Evolutionary conservation across 495 filamentous ascomycete species (phyloP).

Genomic region (Trypethelium eluteriae): DNA sequence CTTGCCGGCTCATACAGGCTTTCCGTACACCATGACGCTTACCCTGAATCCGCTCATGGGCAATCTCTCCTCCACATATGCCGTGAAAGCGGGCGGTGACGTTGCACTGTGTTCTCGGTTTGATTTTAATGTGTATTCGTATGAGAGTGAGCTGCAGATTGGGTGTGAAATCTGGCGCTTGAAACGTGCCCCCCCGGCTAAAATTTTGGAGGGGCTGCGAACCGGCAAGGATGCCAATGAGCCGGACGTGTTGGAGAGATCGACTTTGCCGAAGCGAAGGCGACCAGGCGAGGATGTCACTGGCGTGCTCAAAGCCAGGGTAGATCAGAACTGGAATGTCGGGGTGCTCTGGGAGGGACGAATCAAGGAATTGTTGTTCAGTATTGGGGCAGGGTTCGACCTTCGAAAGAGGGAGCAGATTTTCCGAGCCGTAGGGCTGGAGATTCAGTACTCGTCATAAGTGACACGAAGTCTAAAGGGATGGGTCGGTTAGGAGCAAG

Average conservation of each 20-base stretch:
- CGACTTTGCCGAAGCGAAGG: background rate
- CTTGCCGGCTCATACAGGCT: conserved; percentile 73
- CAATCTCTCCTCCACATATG: conserved; percentile 80
- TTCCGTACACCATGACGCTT: conserved; percentile 81
- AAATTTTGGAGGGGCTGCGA: conserved; percentile 27
- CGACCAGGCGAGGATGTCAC: conserved; percentile 55
- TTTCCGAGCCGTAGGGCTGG: conserved; percentile 70
- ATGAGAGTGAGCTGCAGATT: conserved; percentile 85
- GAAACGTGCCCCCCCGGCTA: conserved; percentile 35
- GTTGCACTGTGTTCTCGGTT: conserved; percentile 81
- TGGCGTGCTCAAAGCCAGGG: conserved; percentile 81
- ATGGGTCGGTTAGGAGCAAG: background rate
- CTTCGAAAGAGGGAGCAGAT: conserved; percentile 61
- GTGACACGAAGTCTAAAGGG: background rate
- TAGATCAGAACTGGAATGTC: conserved; percentile 77
- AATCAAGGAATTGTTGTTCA: conserved; percentile 87
- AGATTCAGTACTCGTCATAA: conserved; percentile 70
- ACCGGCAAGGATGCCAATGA: conserved; percentile 15
- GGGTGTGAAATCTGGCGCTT: conserved; percentile 82
- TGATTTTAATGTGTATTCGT: conserved; percentile 96
- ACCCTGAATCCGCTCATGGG: conserved; percentile 84
- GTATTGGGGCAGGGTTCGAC: conserved; percentile 70
- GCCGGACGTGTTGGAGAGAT: background rate
- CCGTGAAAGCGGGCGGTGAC: conserved; percentile 71
- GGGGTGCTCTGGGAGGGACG: conserved; percentile 90